phyloP scores from a whole-genome alignment of 768 basidiomycete species.

The Suillus decipiens region DNA sequence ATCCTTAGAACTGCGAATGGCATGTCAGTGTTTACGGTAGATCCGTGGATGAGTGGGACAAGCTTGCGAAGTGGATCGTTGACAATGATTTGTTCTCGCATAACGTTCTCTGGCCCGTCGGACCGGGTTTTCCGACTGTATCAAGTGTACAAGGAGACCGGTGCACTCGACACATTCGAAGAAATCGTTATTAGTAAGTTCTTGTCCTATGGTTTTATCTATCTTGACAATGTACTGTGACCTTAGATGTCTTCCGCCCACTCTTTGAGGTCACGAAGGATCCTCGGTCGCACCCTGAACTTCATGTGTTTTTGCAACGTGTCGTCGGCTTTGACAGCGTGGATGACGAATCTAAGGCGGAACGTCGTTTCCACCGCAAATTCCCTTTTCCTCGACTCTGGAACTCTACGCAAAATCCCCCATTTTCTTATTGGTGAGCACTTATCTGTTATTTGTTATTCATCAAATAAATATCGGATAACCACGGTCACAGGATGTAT shows the following conservation, averaged over 20 bases:
- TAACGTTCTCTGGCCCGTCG: slow-evolving; percentile 97
- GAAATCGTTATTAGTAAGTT: slow-evolving; percentile 86
- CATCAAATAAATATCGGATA: slow-evolving; percentile 8
- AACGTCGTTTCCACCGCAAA: slow-evolving; percentile 89
- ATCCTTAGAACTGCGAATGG: slow-evolving; percentile 88
- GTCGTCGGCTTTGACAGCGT: slow-evolving; percentile 98
- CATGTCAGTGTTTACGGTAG: slow-evolving; percentile 95
- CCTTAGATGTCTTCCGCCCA: slow-evolving; percentile 85
- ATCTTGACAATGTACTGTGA: not conserved
- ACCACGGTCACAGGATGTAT: slow-evolving; percentile 66
- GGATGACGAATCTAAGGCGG: slow-evolving; percentile 95
- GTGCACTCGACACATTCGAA: slow-evolving; percentile 82
- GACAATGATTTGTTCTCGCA: slow-evolving; percentile 92
- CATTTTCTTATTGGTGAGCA: slow-evolving; percentile 88
- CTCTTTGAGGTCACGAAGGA: slow-evolving; percentile 96
- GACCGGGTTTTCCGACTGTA: slow-evolving; percentile 95
- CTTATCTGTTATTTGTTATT: slow-evolving; percentile 1
- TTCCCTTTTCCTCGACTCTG: slow-evolving; percentile 91
- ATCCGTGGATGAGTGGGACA: slow-evolving; percentile 89
- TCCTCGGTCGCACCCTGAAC: slow-evolving; percentile 85
- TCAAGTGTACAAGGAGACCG: slow-evolving; percentile 91
- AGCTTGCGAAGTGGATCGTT: slow-evolving; percentile 95
- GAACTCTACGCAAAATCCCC: slow-evolving; percentile 88
- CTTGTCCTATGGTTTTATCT: not conserved
- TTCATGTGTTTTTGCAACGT: slow-evolving; percentile 93